These are phyloP conservation scores for Xylariaceae sp. DNA, from an alignment of 2,329 filamentous ascomycete species.

Conservation along the genomic window DNA sequence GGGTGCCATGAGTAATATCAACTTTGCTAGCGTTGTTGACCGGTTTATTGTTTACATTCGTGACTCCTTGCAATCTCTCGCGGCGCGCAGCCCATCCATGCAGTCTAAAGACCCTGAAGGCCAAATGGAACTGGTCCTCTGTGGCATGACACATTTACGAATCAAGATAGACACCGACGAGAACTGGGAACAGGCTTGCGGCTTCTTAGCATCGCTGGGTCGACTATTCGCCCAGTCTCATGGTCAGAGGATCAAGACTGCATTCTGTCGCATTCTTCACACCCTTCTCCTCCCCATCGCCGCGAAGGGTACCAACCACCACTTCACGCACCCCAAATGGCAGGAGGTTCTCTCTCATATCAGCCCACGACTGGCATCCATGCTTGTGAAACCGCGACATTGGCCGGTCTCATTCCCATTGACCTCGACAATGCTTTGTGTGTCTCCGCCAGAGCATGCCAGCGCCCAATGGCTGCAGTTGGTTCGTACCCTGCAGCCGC, in stretches of 20 bases:
- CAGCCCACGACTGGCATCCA: constrained; percentile 70
- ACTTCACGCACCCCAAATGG: constrained; percentile 81
- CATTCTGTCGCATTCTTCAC: constrained; percentile 89
- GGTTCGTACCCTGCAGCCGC: constrained; percentile 69
- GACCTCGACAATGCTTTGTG: constrained; percentile 79
- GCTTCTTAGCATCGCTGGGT: constrained; percentile 77
- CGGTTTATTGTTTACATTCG: constrained; percentile 80
- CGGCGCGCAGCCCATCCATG: constrained; percentile 58
- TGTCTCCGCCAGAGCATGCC: constrained; percentile 80
- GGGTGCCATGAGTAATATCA: constrained; percentile 92
- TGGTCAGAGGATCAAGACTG: constrained; percentile 84
- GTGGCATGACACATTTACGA: constrained; percentile 85
- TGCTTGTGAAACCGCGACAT: constrained; percentile 87
- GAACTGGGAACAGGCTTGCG: constrained; percentile 79
- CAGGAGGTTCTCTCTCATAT: constrained; percentile 75
- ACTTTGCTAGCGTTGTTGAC: constrained; percentile 77
- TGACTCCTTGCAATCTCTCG: constrained; percentile 67
- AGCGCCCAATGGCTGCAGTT: constrained; percentile 81
- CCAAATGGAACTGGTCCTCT: constrained; percentile 79
- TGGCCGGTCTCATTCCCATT: constrained; percentile 87
- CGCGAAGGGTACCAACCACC: constrained; percentile 66
- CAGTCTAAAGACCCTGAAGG: constrained; percentile 66
- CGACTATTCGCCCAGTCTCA: constrained; percentile 80
- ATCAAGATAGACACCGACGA: constrained; percentile 69
- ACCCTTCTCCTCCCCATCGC: constrained; percentile 82